phyloP scores from a whole-genome alignment of 2,329 filamentous ascomycete species.

The Colletotrichum gloeosporioides region DNA sequence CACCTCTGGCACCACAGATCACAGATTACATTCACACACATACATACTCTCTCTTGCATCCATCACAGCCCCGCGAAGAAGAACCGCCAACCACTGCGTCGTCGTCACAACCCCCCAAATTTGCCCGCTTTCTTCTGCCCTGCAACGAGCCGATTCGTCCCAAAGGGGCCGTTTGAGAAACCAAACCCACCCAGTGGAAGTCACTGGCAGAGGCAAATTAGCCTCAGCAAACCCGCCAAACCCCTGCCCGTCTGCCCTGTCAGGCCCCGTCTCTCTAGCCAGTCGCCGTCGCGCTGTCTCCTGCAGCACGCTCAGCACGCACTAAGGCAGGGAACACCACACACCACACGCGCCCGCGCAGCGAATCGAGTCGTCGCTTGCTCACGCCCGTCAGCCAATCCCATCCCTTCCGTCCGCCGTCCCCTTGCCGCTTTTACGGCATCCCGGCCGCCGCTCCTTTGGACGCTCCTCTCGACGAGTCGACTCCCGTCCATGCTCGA shows the following conservation, averaged over 20 bases:
- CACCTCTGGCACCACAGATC: neutral
- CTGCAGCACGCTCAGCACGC: slow-evolving; percentile 30
- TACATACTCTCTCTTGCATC: neutral
- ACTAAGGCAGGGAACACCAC: slow-evolving; percentile 31
- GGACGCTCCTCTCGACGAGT: neutral
- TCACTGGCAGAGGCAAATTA: slow-evolving; percentile 15
- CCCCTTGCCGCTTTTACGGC: slow-evolving; percentile 27
- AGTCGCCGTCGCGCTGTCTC: slow-evolving; percentile 19
- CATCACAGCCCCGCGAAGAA: neutral
- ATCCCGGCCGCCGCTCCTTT: neutral
- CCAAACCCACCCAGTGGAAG: neutral
- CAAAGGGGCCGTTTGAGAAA: neutral
- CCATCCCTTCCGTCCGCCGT: neutral
- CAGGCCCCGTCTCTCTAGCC: slow-evolving; percentile 9
- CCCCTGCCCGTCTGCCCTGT: neutral
- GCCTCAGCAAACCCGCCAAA: neutral
- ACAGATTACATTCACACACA: neutral
- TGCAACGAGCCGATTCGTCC: slow-evolving; percentile 4
- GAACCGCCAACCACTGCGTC: neutral
- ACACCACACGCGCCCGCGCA: slow-evolving; percentile 32
- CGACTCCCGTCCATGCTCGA: slow-evolving; percentile 2
- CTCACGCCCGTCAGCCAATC: slow-evolving; percentile 26
- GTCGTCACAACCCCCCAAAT: neutral
- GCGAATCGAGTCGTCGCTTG: slow-evolving; percentile 32
- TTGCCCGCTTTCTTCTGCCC: slow-evolving; percentile 21